Evolutionary conservation across 2,329 filamentous ascomycete genomes (phyloP).

Genomic region (Fusarium citri): DNA sequence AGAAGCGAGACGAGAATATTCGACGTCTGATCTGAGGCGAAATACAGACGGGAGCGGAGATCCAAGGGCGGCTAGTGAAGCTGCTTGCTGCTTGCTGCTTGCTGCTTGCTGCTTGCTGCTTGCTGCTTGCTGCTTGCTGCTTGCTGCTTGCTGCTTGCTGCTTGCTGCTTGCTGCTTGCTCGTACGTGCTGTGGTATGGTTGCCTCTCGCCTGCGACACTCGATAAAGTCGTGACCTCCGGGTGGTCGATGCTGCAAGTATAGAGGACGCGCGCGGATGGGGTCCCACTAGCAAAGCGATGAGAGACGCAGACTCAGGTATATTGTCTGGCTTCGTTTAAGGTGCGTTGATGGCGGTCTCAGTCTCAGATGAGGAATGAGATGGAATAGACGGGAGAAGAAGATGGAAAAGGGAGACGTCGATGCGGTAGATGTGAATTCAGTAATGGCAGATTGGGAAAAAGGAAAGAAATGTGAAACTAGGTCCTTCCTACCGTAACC

Average conservation of each 20-base stretch:
- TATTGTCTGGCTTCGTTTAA: conserved; percentile 10
- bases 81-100: conserved; percentile 17
- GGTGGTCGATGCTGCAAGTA: conserved; percentile 35
- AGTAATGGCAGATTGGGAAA: not conserved
- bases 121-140: too few species aligned
- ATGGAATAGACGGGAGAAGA: conserved; percentile 8
- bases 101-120: conserved; percentile 17
- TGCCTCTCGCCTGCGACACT: conserved; percentile 29
- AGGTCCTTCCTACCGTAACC: conserved; percentile 9
- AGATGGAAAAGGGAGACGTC: not conserved
- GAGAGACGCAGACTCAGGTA: not conserved
- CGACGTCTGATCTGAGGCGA: conserved; percentile 20
- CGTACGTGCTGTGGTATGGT: not conserved
- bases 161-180: conserved; percentile 13
- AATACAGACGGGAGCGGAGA: conserved; percentile 21
- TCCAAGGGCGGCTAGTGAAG: conserved; percentile 32
- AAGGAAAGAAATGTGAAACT: conserved; percentile 1
- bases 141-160: too few species aligned
- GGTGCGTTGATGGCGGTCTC: conserved; percentile 22
- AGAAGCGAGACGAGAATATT: conserved; percentile 24
- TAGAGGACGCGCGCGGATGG: conserved; percentile 9
- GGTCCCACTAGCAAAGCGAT: conserved; percentile 19
- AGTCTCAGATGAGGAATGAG: conserved; percentile 30
- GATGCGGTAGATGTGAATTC: conserved; percentile 2
- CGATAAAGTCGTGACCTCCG: conserved; percentile 26